Base-by-base conservation (phyloP, 73 alveolate species). In the Stentor coeruleus region DNA sequence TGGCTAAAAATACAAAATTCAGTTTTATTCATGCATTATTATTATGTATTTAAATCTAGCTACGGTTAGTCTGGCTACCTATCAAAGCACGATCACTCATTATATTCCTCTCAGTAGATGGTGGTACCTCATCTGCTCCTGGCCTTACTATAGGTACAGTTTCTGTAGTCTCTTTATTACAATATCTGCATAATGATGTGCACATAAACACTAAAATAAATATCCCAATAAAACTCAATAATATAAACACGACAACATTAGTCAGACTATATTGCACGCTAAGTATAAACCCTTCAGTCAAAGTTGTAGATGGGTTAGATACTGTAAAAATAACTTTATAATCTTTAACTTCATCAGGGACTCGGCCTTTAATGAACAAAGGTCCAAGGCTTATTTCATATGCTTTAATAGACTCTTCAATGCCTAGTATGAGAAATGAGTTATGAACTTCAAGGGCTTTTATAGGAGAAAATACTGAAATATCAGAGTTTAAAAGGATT, bases 241-340 rank as follows among this genome's bases (percentile, higher is more conserved):
- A 20, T 6, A 49, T 49, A 20, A 49, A 49, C 28, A 49, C 66
- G 66, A 49, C 20, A 11, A 49, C 66, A 20, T 49, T 49, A 20
- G 66, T 49, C 28, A 49, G 66, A 49, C 66, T 49, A 20, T 49
- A 49, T 49, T 49, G 66, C 66, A 49, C 66, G 66, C 66, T 49
- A 11, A 49, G 20, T 49, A 49, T 6, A 49, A 49, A 49, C 6
- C 66, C 20, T 20, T 49, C 66, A 20, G 28, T 49, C 20, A 6
- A 20, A 20, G 28, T 49, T 49, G 6, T 20, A 49, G 66, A 49
- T 49, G 20, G 20, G 66, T 6, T 11, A 49, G 66, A 49, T 6
- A 49, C 66, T 6, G 28, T 49, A 20, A 49, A 49, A 20, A 49
- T 20, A 6, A 49, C 66, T 20, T 49, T 20, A 20, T 49, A 49